Evolutionary conservation across 1,139 yeast species (phyloP).

Genomic region (Zygosaccharomyces pseudobailii): DNA sequence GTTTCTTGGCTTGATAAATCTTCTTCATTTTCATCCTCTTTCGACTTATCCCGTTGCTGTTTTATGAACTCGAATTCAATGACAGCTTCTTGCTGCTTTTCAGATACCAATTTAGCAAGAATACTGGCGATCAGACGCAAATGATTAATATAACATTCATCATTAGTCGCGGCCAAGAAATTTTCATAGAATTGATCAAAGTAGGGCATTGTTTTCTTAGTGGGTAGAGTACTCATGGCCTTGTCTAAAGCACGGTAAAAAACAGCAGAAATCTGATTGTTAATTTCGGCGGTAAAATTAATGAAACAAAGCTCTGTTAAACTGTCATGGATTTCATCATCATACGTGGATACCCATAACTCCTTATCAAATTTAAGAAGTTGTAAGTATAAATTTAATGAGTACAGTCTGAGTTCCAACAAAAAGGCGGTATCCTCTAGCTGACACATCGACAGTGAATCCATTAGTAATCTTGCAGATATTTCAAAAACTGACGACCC

Average conservation of each 20-base stretch:
- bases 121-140: constrained; percentile 39
- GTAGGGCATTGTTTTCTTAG: constrained; percentile 12
- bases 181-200: constrained; percentile 22
- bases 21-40: constrained; percentile 24
- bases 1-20: constrained; percentile 14
- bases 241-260: constrained; percentile 24
- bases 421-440: constrained; percentile 37
- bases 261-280: constrained; percentile 25
- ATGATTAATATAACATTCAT: constrained; percentile 21
- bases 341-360: constrained; percentile 15
- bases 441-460: constrained; percentile 46
- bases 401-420: constrained; percentile 43
- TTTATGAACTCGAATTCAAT: constrained; percentile 55
- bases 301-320: constrained; percentile 27
- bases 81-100: constrained; percentile 51
- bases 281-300: constrained; percentile 15
- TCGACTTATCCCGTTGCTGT: constrained; percentile 24
- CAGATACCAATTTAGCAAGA: constrained; percentile 36
- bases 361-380: constrained; percentile 31
- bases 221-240: constrained; percentile 15
- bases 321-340: constrained; percentile 24
- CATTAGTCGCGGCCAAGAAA: constrained; percentile 11
- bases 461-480: constrained; percentile 41
- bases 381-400: constrained; percentile 42
- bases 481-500: constrained; percentile 11